Percentiles rank a stretch among this genome's conserved stretches.
Evolutionary conservation across 1,284 basidiomycete genomes (phyloP).

Genomic region (Austropuccinia psidii): DNA sequence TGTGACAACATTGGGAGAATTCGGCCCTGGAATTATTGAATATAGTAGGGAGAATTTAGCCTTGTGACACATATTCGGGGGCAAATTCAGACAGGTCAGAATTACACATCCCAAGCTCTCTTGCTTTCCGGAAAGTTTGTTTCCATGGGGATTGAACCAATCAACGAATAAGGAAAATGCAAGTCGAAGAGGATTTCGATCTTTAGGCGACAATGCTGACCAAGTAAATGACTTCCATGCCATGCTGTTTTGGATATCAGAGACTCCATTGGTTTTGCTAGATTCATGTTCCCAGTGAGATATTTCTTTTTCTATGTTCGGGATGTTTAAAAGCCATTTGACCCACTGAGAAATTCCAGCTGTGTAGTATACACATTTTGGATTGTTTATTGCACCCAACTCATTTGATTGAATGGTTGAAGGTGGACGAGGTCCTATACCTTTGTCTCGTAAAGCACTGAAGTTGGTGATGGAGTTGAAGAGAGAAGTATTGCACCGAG

Average conservation of each 20-base stretch:
- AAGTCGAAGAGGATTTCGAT: not conserved
- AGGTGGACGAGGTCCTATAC: too few species aligned
- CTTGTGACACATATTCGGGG: not conserved
- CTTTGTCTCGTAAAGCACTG: too few species aligned
- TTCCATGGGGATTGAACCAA: conserved; percentile 21
- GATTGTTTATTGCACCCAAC: too few species aligned
- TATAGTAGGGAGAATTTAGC: not conserved
- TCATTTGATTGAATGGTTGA: too few species aligned
- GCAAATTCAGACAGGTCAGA: not conserved
- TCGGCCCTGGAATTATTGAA: not conserved
- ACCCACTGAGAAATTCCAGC: too few species aligned
- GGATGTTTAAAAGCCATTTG: not conserved
- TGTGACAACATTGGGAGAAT: not conserved
- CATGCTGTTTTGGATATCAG: conserved; percentile 5
- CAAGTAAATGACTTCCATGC: not conserved
- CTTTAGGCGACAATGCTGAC: too few species aligned
- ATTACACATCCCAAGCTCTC: not conserved
- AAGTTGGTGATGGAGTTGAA: too few species aligned
- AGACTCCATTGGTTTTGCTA: not conserved
- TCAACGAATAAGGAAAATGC: conserved; percentile 9
- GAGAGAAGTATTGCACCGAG: too few species aligned
- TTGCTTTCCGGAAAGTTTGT: not conserved
- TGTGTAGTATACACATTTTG: too few species aligned
- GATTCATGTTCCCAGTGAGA: not conserved
- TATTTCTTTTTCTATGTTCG: not conserved